Base-by-base conservation (phyloP, 2,329 filamentous ascomycete species). In the Xylariales sp. region DNA sequence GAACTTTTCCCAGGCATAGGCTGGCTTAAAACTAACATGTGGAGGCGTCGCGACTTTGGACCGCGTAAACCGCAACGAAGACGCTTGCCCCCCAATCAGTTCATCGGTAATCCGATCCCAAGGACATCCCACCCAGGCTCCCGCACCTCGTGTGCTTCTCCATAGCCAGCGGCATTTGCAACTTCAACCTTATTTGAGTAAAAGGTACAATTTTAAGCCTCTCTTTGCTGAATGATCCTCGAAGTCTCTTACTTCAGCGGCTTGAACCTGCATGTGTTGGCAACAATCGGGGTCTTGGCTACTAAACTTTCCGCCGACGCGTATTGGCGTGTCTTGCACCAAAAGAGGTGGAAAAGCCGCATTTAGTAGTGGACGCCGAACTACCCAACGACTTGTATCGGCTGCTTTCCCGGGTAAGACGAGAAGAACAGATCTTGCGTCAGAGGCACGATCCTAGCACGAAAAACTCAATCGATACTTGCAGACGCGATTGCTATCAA, bases 311-410 rank as follows among this genome's bases (percentile, higher is more conserved):
- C 34, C 34, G 21, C 38, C 38, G 38, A 40, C 38, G 38, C 38
- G 38, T 40, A 20, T 34, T 40, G 38, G 38, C 39, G 39, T 42
- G 39, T 42, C 39, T 42, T 31, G 39, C 39, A 31, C 24, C 31
- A 35, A 15, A 42, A n/a, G 27, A 31, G 27, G n/a, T n/a, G 39
- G 39, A 42, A 42, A 42, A 42, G 31, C 39, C 39, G 39, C 39
- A 42, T 36, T 18, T 42, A 25, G 39, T 24, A 36, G 39, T 21
- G 32, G 8, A 34, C 32, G 38, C 36, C 36, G 38, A 40, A 12
- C 15, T 21, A n/a, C n/a, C n/a, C n/a, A n/a, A n/a, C n/a, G n/a
- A n/a, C n/a, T n/a, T n/a, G 28, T 40, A 16, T 14, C 38, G 36
- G 15, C 31, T 25, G 24, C 21, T 31, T 16, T 19, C 12, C 18